Base-by-base conservation (phyloP, 148 eudicot species). In the Camellia lanceoleosa region DNA sequence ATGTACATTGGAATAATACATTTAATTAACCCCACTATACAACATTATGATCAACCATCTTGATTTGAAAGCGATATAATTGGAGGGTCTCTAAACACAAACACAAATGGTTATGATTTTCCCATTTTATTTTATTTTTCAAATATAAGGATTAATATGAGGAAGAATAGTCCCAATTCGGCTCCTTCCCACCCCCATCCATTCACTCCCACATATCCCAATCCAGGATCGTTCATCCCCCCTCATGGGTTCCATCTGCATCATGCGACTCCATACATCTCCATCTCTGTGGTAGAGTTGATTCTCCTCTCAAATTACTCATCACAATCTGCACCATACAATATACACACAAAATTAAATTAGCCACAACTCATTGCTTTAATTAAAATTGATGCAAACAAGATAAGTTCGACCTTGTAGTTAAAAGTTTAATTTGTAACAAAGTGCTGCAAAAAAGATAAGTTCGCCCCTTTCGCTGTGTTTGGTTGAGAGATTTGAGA, bases 141-240 rank as follows among this genome's bases (percentile, higher is more conserved):
- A 89, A 46, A 87, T 84, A 83, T 87, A 90, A 59, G 96, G 93
- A 78, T 92, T 91, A 56, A 94, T 82, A 43, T 90, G 93, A 75
- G n/a, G 97, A 89, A 1, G 97, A 80, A 74, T 93, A 95, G 66
- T 89, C 94, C 2, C 92, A 72, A 86, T 89, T 60, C 92, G 7
- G 97, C 95, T 58, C 94, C 97, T 91, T 95, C 97, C 92, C 90
- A 93, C n/a, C 5, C 98, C 98, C 92, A 91, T 90, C 96, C 97
- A 93, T 73, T 91, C 94, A n/a, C 54, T 95, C 98, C 93, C 94
- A 93, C 80, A 89, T 41, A 14, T 94, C 98, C 88, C 86, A 86
- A 70, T 90, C n/a, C 97, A 3, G 90, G 84, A 7, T 92, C 89
- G 49, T 87, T 4, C 92, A 84, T 83, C n/a, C 54, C 91, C 93